phyloP scores from a whole-genome alignment of 1,284 basidiomycete genomes.

The Mycena citricolor region DNA sequence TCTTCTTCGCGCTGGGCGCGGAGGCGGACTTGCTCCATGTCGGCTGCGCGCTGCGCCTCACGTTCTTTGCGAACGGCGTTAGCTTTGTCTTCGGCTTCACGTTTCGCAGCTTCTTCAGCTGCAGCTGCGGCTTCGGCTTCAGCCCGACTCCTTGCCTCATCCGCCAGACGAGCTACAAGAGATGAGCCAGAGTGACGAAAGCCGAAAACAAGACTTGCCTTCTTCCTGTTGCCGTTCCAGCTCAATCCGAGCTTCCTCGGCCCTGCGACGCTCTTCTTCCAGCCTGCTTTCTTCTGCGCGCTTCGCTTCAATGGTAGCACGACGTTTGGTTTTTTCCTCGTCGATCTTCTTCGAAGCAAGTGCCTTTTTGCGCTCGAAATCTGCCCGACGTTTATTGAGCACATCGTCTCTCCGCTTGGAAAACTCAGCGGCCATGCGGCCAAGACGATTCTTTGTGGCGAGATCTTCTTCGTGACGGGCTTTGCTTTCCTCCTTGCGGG shows the following conservation, averaged over 20 bases:
- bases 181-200: constrained; percentile 5
- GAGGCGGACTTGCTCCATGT: constrained; percentile 54
- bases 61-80: constrained; percentile 58
- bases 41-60: constrained; percentile 66
- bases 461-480: constrained; percentile 71
- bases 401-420: constrained; percentile 58
- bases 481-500: constrained; percentile 61
- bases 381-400: constrained; percentile 65
- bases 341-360: constrained; percentile 73
- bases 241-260: constrained; percentile 44
- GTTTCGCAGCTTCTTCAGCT: constrained; percentile 55
- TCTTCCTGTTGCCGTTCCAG: constrained; percentile 52
- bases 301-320: constrained; percentile 51
- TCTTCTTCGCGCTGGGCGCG: constrained; percentile 82
- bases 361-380: constrained; percentile 65
- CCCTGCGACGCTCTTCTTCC: constrained; percentile 55
- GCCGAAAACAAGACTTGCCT: constrained; percentile 39
- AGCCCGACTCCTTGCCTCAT: constrained; percentile 48
- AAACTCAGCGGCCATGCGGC: constrained; percentile 79
- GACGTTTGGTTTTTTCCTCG: constrained; percentile 82
- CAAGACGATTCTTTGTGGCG: constrained; percentile 76
- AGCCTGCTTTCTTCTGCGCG: constrained; percentile 55
- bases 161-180: constrained; percentile 49
- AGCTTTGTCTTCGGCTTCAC: constrained; percentile 58
- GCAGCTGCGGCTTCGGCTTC: constrained; percentile 53